These are phyloP conservation scores for Didymella lethalis DNA, from an alignment of 2,329 filamentous ascomycete species.

Conservation along the genomic window DNA sequence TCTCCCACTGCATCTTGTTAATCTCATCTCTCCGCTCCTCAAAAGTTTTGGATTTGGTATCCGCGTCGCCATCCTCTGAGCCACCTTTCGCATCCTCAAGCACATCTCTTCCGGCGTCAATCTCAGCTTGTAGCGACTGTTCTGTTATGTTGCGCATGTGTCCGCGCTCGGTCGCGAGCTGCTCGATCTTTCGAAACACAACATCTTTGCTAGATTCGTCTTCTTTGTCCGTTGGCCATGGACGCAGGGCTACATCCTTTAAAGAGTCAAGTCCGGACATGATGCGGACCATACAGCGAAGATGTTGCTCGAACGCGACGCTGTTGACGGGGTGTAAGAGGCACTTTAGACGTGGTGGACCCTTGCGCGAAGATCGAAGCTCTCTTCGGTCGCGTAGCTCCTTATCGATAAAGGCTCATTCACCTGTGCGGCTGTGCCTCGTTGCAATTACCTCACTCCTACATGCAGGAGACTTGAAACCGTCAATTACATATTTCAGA, in stretches of 20 bases:
- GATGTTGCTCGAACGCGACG: conserved; percentile 3
- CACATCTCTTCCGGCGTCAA: conserved; percentile 57
- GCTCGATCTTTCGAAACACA: conserved; percentile 76
- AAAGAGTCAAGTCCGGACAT: conserved; percentile 41
- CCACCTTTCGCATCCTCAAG: conserved; percentile 53
- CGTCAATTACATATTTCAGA: neutral
- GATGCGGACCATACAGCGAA: conserved; percentile 5
- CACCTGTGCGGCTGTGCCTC: conserved; percentile 1
- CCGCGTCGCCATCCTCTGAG: conserved; percentile 55
- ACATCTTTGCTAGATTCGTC: conserved; percentile 60
- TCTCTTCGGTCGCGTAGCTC: conserved; percentile 24
- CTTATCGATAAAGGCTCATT: conserved; percentile 33
- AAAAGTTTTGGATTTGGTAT: conserved; percentile 48
- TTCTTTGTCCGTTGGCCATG: conserved; percentile 63
- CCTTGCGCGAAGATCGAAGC: conserved; percentile 31
- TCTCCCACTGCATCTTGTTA: conserved; percentile 50
- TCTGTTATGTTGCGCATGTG: conserved; percentile 84
- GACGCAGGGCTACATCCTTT: conserved; percentile 66
- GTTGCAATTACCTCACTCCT: neutral
- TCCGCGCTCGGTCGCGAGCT: conserved; percentile 79
- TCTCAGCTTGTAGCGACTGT: conserved; percentile 73
- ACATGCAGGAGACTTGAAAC: neutral
- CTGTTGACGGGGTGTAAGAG: conserved; percentile 6
- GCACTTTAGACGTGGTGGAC: conserved; percentile 16
- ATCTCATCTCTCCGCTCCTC: conserved; percentile 52